Evolutionary conservation across 768 basidiomycete species (phyloP), one percentile per base, ranked within the genome.

Genomic region (Coprinellus micaceus): DNA sequence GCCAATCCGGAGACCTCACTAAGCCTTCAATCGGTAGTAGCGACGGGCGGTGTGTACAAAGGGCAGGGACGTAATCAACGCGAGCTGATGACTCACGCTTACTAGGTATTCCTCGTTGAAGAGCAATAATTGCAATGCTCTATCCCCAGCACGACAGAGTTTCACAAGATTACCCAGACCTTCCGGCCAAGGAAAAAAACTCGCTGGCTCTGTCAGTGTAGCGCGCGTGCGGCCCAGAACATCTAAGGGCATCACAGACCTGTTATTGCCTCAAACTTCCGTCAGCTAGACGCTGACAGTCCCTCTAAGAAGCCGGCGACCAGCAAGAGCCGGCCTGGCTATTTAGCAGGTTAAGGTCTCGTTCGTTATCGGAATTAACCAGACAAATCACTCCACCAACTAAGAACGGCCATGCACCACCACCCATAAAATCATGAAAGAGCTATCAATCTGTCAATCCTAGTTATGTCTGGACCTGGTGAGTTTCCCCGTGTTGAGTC

Each of bases 301-400:
- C 85, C 85, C 83, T 88, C 84, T 88, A 88, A 88, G 85, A 89
- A 88, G 85, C 80, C 82, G 65, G 74, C 78, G 80, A 80, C 83
- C 83, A 84, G 81, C 85, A 61, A 78, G 82, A 82, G 84, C 78
- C 81, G 72, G 79, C 81, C 83, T 77, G 85, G 79, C 87, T 89
- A 90, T 88, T 89, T 87, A 89, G 88, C 86, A 88, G 85, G 85
- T 85, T 84, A 87, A 88, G 85, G 88, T 90, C 87, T 90, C 86
- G 82, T 88, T 89, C 84, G 83, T 89, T 89, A 89, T 90, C 86
- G 83, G 86, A 89, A 89, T 90, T 89, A 90, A 89, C 88, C 89
- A 90, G 89, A 83, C n/a, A n/a, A n/a, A n/a, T n/a, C n/a, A n/a
- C n/a, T n/a, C n/a, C n/a, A n/a, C n/a, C n/a, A n/a, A n/a, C n/a